Evolutionary conservation across 169 alveolate genomes (phyloP).

Genomic region (Perkinsus marinus): DNA sequence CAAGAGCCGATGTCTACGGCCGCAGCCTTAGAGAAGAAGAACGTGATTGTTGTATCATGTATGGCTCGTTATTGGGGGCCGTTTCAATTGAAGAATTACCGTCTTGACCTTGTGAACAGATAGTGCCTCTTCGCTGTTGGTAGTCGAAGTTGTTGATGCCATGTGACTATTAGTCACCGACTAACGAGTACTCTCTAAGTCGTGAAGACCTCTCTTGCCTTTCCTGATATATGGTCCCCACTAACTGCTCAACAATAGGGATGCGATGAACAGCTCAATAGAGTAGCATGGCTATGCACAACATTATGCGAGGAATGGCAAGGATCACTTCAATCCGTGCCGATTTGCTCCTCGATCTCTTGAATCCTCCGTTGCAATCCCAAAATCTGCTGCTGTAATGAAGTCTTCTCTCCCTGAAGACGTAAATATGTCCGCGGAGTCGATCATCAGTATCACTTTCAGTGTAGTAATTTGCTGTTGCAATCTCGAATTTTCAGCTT

Average conservation of each 20-base stretch:
- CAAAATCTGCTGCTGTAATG: slow-evolving; percentile 56
- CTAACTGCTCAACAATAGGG: neutral
- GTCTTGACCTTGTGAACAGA: no score
- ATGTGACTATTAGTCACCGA: no score
- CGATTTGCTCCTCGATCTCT: slow-evolving; percentile 66
- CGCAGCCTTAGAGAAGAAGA: no score
- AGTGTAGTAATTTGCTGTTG: slow-evolving; percentile 62
- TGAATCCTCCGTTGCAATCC: slow-evolving; percentile 65
- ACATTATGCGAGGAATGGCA: neutral
- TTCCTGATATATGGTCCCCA: no score
- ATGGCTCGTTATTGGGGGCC: no score
- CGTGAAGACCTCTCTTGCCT: no score
- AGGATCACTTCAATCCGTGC: slow-evolving; percentile 46
- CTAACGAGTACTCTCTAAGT: no score
- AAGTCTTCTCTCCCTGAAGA: slow-evolving; percentile 63
- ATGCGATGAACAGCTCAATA: neutral
- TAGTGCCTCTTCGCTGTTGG: no score
- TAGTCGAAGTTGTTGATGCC: no score
- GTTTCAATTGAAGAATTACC: no score
- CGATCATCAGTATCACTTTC: slow-evolving; percentile 7
- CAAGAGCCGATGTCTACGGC: no score
- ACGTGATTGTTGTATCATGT: no score
- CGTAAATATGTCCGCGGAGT: neutral
- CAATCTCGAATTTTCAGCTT: slow-evolving; percentile 67
- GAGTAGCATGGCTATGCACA: neutral